phyloP scores from a whole-genome alignment of 768 basidiomycete species.

The Candolleomyces efflorescens region DNA sequence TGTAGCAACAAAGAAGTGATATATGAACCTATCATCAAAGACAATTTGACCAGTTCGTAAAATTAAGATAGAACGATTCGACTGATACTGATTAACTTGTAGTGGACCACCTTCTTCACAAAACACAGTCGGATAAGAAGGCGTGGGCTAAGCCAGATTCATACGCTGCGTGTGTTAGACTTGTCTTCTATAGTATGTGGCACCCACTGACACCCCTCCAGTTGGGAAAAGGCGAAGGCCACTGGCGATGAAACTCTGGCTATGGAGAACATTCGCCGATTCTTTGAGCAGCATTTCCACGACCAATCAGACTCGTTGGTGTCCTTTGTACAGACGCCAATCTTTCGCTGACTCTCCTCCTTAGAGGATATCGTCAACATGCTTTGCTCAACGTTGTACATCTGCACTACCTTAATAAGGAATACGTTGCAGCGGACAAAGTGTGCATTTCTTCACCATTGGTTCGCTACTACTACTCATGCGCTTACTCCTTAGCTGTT shows the following conservation, averaged over 20 bases:
- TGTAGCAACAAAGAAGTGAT: conserved; percentile 42
- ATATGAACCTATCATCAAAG: conserved; percentile 47
- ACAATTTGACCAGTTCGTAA: conserved; percentile 37
- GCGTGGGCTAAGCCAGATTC: conserved; percentile 59
- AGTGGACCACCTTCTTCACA: conserved; percentile 54
- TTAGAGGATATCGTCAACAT: conserved; percentile 74
- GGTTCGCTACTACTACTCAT: no score
- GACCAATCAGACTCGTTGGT: conserved; percentile 77
- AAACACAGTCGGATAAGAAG: conserved; percentile 61
- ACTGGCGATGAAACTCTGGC: conserved; percentile 69
- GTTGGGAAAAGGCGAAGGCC: conserved; percentile 63
- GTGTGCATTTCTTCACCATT: conserved; percentile 28
- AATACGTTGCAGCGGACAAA: conserved; percentile 65
- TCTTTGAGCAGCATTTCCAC: conserved; percentile 85
- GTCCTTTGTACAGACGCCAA: neutral
- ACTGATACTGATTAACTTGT: neutral
- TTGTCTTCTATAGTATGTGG: neutral
- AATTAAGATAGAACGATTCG: neutral
- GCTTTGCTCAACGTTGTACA: conserved; percentile 74
- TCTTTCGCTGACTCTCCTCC: conserved; percentile 1
- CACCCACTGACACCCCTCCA: conserved; percentile 21
- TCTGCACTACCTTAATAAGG: conserved; percentile 70
- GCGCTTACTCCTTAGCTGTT: conserved; percentile 44
- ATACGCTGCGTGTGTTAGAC: conserved; percentile 50
- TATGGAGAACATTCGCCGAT: conserved; percentile 66